Base-by-base conservation (phyloP, 805 yeast genomes). In the Scheffersomyces lignosus region DNA sequence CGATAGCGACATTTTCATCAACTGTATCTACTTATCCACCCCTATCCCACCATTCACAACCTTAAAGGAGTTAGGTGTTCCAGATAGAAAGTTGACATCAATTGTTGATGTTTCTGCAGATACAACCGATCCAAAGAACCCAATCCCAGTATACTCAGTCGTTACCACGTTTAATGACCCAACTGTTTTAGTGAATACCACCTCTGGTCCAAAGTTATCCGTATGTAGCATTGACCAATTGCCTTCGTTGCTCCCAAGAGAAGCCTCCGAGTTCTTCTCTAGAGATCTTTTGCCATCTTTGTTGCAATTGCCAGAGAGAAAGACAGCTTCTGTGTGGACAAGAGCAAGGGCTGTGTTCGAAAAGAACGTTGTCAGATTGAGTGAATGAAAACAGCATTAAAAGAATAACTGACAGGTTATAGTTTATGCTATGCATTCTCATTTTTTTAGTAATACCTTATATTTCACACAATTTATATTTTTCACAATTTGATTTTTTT, bases 51-150 rank as follows among this genome's bases (percentile, higher is more conserved):
- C 98, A 36, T 93, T 93, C 61, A 75, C 88, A 57, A 79, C 83
- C 66, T 64, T 60, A 51, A 85, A 84, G 22, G 62, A 77, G 41
- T 75, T 93, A 60, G 85, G 86, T 66, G 62, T 58, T 40, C 66
- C 71, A 29, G 65, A 71, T 46, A 87, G 99, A 79, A 83, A 75
- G 48, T 77, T 93, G 58, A 80, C 91, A 64, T 87, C 95, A n/a
- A 88, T 93, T 43, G 97, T 93, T 36, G 99, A 93, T 64, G 99
- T 93, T 40, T 87, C 96, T 35, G 99, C 99, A 38, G 99, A 93
- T 69, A 93, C 98, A 31, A 93, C 99, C 37, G 93, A 93, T 66
- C 97, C 97, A 43, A 91, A 89, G 73, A 93, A 93, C 71, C 99
- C 99, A 40, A 78, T 93, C 42, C 99, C 99, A 44, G 91, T 93